These are phyloP conservation scores for Aspergillus quadricinctus DNA, from an alignment of 2,329 filamentous ascomycete genomes.

Conservation along the genomic window DNA sequence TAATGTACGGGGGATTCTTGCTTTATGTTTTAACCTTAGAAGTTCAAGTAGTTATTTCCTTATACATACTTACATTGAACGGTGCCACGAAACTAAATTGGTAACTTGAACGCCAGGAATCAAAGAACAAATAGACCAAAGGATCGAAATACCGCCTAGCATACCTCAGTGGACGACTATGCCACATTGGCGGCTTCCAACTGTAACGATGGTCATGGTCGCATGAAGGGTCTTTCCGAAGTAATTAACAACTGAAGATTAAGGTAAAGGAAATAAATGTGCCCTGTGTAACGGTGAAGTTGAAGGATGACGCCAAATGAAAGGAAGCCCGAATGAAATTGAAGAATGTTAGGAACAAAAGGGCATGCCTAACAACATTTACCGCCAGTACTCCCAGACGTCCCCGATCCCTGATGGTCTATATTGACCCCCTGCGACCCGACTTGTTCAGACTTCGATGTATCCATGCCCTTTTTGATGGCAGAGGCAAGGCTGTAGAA, in stretches of 20 bases:
- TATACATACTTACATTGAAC: neutral
- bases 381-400: slow-evolving; percentile 50
- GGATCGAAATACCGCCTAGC: slow-evolving; percentile 15
- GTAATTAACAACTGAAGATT: neutral
- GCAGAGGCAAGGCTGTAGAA: slow-evolving; percentile 93
- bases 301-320: slow-evolving; percentile 3
- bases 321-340: neutral
- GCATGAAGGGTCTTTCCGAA: neutral
- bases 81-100: neutral
- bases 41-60: neutral
- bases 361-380: slow-evolving; percentile 67
- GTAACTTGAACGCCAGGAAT: neutral
- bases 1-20: neutral
- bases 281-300: slow-evolving; percentile 4
- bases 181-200: neutral
- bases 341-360: slow-evolving; percentile 6
- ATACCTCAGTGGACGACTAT: slow-evolving; percentile 3
- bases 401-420: slow-evolving; percentile 53
- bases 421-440: slow-evolving; percentile 63
- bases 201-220: neutral
- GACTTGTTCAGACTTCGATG: slow-evolving; percentile 68
- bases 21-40: neutral
- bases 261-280: neutral
- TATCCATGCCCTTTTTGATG: slow-evolving; percentile 99
- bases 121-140: slow-evolving; percentile 6